These are phyloP conservation scores for Curvularia spicifera DNA, from an alignment of 2,329 filamentous ascomycete species.

Conservation along the genomic window DNA sequence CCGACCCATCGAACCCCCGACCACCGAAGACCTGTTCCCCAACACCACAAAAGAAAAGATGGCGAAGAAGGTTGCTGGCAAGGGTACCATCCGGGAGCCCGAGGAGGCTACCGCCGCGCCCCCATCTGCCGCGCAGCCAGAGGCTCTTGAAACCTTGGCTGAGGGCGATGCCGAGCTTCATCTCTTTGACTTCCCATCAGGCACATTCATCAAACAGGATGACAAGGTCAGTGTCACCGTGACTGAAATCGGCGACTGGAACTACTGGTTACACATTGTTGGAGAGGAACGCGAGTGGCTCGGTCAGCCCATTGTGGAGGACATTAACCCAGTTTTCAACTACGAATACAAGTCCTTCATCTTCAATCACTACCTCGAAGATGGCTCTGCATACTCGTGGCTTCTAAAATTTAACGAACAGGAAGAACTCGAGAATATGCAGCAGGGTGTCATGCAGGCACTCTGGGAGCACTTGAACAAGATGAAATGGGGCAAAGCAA, in stretches of 20 bases:
- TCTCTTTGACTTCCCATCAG: conserved; percentile 87
- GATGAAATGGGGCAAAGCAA: conserved; percentile 90
- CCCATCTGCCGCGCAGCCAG: conserved; percentile 66
- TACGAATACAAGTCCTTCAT: conserved; percentile 99
- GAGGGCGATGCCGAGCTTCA: conserved; percentile 85
- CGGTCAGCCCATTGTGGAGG: conserved; percentile 81
- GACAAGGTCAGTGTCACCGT: conserved; percentile 77
- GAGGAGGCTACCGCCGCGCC: conserved; percentile 64
- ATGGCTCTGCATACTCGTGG: conserved; percentile 94
- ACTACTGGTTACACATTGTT: conserved; percentile 92
- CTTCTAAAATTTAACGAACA: conserved; percentile 89
- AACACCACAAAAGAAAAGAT: conserved; percentile 51
- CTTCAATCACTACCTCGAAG: conserved; percentile 92
- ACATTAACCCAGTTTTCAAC: conserved; percentile 98
- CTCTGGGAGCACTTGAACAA: conserved; percentile 97
- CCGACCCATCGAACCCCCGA: conserved; percentile 37
- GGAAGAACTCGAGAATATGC: conserved; percentile 80
- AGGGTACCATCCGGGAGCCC: conserved; percentile 38
- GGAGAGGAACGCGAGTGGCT: conserved; percentile 82
- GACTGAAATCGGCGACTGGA: conserved; percentile 86
- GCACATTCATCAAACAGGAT: conserved; percentile 84
- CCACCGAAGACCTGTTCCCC: conserved; percentile 45
- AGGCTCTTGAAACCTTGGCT: conserved; percentile 73
- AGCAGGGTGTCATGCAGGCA: conserved; percentile 92
- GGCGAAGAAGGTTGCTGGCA: conserved; percentile 49